These are phyloP conservation scores for Rhododendron kiyosumense DNA, from an alignment of 148 eudicot genomes.

Conservation along the genomic window DNA sequence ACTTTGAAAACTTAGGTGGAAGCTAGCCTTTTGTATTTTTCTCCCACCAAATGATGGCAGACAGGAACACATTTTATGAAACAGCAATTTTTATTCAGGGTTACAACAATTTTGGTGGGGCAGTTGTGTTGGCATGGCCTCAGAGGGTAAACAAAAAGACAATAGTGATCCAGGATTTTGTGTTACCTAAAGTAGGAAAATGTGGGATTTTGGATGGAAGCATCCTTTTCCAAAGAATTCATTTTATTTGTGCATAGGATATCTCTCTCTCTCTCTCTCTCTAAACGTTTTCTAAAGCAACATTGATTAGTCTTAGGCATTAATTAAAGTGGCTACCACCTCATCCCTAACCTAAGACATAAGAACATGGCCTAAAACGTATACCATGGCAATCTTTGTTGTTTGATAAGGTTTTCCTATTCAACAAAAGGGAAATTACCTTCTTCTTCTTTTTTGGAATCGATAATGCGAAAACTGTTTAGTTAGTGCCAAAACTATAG, in stretches of 20 bases:
- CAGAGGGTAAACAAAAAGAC: constrained; percentile 20
- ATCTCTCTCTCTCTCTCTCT: not conserved
- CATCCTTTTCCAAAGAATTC: constrained; percentile 17
- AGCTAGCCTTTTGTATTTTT: constrained; percentile 25
- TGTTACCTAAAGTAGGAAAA: constrained; percentile 30
- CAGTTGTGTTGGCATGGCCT: constrained; percentile 22
- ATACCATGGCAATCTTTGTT: not conserved
- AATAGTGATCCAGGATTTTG: constrained; percentile 19
- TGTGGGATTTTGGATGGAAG: constrained; percentile 21
- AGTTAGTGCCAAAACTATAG: too few relatives aligned
- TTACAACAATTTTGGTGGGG: constrained; percentile 33
- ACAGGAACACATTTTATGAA: constrained; percentile 43
- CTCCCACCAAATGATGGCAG: constrained; percentile 50
- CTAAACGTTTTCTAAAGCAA: not conserved
- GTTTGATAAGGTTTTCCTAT: not conserved
- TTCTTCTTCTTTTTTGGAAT: not conserved
- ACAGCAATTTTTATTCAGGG: constrained; percentile 9
- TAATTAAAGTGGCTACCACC: not conserved
- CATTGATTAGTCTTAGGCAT: not conserved
- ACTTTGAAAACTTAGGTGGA: constrained; percentile 27
- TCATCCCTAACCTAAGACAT: not conserved
- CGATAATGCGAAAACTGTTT: too few relatives aligned
- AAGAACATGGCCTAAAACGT: constrained; percentile 2
- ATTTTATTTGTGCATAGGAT: not conserved
- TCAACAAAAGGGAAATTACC: not conserved